These are phyloP conservation scores for Albifimbria verrucaria DNA, from an alignment of 2,329 filamentous ascomycete species.

Conservation along the genomic window DNA sequence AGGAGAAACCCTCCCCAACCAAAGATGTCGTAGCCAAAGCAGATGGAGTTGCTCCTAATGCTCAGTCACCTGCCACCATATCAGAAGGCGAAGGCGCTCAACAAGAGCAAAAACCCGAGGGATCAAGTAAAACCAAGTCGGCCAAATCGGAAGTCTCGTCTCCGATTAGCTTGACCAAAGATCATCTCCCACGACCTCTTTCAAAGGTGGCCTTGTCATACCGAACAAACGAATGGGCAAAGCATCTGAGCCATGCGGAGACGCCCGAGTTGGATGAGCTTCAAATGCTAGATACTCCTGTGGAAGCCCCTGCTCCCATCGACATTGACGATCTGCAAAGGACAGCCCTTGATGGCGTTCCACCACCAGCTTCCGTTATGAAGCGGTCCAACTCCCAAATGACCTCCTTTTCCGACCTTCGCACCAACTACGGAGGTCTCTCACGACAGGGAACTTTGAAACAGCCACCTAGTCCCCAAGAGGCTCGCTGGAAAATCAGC, in stretches of 20 bases:
- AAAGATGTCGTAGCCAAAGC: no score
- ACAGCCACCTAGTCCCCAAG: not conserved
- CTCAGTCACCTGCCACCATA: not conserved
- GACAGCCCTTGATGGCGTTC: constrained; percentile 52
- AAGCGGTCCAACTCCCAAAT: constrained; percentile 25
- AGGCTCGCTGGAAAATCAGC: not conserved
- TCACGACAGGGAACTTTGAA: not conserved
- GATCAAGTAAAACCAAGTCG: constrained; percentile 36
- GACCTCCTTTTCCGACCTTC: not conserved
- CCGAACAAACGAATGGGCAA: constrained; percentile 94
- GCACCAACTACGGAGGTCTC: not conserved
- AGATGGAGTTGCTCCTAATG: not conserved
- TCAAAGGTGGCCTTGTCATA: constrained; percentile 79
- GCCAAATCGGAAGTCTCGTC: constrained; percentile 39
- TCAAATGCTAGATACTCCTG: constrained; percentile 37
- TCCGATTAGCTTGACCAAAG: constrained; percentile 50
- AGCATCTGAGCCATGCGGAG: constrained; percentile 78
- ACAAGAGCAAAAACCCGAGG: constrained; percentile 9
- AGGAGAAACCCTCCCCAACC: no score
- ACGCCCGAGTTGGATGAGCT: constrained; percentile 63
- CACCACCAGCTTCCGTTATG: constrained; percentile 20
- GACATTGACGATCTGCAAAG: constrained; percentile 63
- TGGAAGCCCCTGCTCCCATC: constrained; percentile 58
- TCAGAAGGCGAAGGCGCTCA: constrained; percentile 1
- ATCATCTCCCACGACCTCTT: constrained; percentile 64